Conservation (phyloP, 345 rosid species). For the Hibiscus trionum region DNA sequence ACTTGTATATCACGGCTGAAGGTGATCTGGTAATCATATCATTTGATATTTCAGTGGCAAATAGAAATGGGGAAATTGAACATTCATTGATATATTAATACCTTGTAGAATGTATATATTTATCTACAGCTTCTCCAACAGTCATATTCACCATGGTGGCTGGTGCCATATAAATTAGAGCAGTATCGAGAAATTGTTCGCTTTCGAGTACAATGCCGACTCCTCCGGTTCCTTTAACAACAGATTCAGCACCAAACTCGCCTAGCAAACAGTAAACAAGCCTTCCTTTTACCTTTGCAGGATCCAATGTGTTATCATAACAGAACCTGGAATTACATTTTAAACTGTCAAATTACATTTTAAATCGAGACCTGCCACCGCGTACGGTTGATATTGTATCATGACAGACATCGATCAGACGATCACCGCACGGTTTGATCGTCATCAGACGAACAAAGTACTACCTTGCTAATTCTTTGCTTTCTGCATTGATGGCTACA, state of each 20-base stretch:
- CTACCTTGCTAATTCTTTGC: constrained; percentile 41
- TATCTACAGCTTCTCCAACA: constrained; percentile 33
- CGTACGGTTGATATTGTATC: too few species aligned
- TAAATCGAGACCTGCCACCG: too few species aligned
- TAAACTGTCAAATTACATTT: too few species aligned
- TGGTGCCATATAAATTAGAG: constrained; percentile 72
- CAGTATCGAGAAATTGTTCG: constrained; percentile 52
- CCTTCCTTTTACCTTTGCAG: constrained; percentile 63
- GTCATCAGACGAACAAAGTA: background rate
- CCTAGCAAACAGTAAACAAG: constrained; percentile 48
- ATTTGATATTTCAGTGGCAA: background rate
- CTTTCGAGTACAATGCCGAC: constrained; percentile 47
- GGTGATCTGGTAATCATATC: constrained; percentile 43
- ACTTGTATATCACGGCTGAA: constrained; percentile 51
- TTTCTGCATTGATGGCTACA: constrained; percentile 33
- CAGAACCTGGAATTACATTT: constrained; percentile 39
- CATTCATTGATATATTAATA: constrained; percentile 4
- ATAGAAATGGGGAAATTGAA: background rate
- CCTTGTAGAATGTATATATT: constrained; percentile 65
- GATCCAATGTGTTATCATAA: constrained; percentile 44
- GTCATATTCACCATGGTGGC: constrained; percentile 57
- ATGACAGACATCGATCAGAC: too few species aligned
- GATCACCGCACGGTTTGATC: too few species aligned
- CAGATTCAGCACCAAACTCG: constrained; percentile 48
- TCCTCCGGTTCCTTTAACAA: constrained; percentile 59